These are phyloP conservation scores for Apiospora saccharicola DNA, from an alignment of 2,329 filamentous ascomycete genomes.

Conservation along the genomic window DNA sequence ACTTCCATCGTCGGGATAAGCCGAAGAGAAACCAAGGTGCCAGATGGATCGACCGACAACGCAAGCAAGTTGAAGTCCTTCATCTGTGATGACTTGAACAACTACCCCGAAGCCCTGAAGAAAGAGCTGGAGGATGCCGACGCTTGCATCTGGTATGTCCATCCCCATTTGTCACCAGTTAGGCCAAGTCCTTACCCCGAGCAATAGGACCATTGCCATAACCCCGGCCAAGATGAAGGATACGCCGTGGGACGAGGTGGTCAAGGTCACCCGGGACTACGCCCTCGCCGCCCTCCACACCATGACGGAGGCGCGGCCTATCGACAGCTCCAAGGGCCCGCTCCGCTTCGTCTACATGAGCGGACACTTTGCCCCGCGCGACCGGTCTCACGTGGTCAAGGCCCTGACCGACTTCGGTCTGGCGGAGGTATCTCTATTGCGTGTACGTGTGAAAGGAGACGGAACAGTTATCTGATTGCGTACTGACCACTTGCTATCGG, in stretches of 20 bases:
- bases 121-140: conserved; percentile 41
- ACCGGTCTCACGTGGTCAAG: conserved; percentile 25
- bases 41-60: conserved; percentile 11
- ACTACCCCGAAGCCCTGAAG: conserved; percentile 42
- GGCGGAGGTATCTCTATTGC: conserved; percentile 39
- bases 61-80: conserved; percentile 42
- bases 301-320: conserved; percentile 31
- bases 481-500: conserved; percentile 28
- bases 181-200: no score
- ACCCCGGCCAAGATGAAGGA: conserved; percentile 38
- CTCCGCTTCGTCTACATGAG: conserved; percentile 49
- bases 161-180: background rate
- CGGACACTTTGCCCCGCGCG: conserved; percentile 30
- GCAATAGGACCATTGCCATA: conserved; percentile 40
- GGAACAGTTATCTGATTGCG: conserved; percentile 37
- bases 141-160: conserved; percentile 47
- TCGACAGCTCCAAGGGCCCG: conserved; percentile 31
- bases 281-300: conserved; percentile 42
- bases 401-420: conserved; percentile 38
- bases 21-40: conserved; percentile 33
- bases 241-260: conserved; percentile 38
- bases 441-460: conserved; percentile 33
- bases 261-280: conserved; percentile 45
- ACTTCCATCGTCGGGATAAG: conserved; percentile 42
- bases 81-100: conserved; percentile 41